Percentiles rank a stretch among this genome's conserved stretches.
Conservation (phyloP, 2,329 filamentous ascomycete genomes). For the Dactylellina cionopaga region DNA sequence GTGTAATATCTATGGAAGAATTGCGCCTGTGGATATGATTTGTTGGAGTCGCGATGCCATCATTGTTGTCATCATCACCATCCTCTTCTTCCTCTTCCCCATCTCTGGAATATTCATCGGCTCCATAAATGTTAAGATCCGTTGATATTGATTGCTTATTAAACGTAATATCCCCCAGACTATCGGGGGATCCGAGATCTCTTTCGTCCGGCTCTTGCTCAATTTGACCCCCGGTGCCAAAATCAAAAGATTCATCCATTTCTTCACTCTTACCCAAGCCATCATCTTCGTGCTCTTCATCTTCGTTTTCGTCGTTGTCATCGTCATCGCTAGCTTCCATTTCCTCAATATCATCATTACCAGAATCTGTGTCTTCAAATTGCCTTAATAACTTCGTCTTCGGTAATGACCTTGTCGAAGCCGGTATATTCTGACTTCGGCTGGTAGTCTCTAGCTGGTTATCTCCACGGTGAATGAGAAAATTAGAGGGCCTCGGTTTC, state of each 20-base stretch:
- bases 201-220: not conserved
- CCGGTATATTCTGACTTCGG: not conserved
- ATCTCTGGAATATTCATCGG: constrained; percentile 9
- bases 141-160: too few species aligned
- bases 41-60: constrained; percentile 8
- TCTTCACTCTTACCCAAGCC: not conserved
- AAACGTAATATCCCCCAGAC: not conserved
- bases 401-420: constrained; percentile 2
- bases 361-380: constrained; percentile 13
- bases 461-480: not conserved
- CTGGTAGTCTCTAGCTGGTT: not conserved
- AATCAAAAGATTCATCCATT: not conserved
- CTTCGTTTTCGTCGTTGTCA: not conserved
- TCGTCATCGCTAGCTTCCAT: not conserved
- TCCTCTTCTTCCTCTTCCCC: not conserved
- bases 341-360: not conserved
- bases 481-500: not conserved
- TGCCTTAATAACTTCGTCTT: constrained; percentile 12
- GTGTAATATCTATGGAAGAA: constrained; percentile 15
- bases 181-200: not conserved
- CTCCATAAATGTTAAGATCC: not conserved
- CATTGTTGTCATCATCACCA: not conserved
- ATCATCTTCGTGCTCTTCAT: not conserved
- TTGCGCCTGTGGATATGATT: not conserved
- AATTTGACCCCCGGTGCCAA: not conserved